phyloP scores from a whole-genome alignment of 352 stramenopile genomes.

The Phytophthora chlamydospora region DNA sequence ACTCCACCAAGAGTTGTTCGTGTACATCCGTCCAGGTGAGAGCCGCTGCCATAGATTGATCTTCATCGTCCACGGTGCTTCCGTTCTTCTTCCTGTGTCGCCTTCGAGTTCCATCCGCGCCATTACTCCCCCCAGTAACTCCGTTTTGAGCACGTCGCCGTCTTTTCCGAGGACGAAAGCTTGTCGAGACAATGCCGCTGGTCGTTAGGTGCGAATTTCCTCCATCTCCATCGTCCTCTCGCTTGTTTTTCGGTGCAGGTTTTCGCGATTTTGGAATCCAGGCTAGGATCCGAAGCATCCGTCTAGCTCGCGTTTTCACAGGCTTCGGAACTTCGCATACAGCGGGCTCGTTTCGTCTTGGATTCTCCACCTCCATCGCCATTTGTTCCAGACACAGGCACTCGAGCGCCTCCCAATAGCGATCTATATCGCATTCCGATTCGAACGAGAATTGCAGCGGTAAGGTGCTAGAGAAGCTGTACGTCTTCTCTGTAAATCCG shows the following conservation, averaged over 20 bases:
- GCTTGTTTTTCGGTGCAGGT: slow-evolving; percentile 34
- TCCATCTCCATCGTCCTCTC: slow-evolving; percentile 10
- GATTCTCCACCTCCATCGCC: slow-evolving; percentile 75
- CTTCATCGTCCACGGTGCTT: slow-evolving; percentile 15
- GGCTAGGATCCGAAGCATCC: slow-evolving; percentile 71
- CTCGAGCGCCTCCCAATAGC: slow-evolving; percentile 83
- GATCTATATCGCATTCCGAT: slow-evolving; percentile 48
- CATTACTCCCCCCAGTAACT: slow-evolving; percentile 1
- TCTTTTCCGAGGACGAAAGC: slow-evolving; percentile 42
- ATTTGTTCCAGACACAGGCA: slow-evolving; percentile 83
- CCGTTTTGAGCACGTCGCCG: slow-evolving; percentile 27
- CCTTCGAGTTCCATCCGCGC: slow-evolving; percentile 11
- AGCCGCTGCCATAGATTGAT: slow-evolving; percentile 13
- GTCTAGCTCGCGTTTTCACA: slow-evolving; percentile 57
- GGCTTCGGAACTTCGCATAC: slow-evolving; percentile 73
- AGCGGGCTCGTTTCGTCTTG: slow-evolving; percentile 51
- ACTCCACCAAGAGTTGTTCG: slow-evolving; percentile 63
- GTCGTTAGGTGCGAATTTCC: slow-evolving; percentile 28
- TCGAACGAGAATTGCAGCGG: slow-evolving; percentile 64
- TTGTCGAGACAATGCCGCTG: slow-evolving; percentile 75
- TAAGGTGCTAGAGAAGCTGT: slow-evolving; percentile 66
- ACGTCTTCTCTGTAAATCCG: slow-evolving; percentile 69
- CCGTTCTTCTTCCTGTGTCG: slow-evolving; percentile 24
- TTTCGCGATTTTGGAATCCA: slow-evolving; percentile 82
- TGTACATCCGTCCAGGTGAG: slow-evolving; percentile 63